A percentile compares a stretch with the other conserved stretches of the same genome.
phyloP scores from a whole-genome alignment of 1,284 basidiomycete genomes.

The Cutaneotrichosporon cavernicola region DNA sequence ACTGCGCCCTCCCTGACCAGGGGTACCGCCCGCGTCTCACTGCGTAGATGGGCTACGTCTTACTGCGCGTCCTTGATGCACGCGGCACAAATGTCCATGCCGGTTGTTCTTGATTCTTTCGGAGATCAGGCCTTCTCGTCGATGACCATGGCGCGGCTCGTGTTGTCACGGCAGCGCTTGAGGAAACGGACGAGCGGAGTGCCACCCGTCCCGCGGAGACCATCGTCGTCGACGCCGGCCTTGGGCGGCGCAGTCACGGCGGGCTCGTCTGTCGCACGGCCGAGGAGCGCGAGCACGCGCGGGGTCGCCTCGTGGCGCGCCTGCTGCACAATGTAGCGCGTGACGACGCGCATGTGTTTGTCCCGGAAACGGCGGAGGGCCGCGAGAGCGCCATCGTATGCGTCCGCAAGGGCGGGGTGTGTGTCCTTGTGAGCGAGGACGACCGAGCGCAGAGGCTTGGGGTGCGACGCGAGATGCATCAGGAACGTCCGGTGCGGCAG shows the following conservation, averaged over 20 bases:
- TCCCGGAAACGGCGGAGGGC: slow-evolving; percentile 79
- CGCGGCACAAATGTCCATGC: slow-evolving; percentile 14
- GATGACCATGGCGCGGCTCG: slow-evolving; percentile 62
- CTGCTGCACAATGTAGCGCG: slow-evolving; percentile 76
- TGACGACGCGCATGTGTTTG: slow-evolving; percentile 81
- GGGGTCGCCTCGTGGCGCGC: slow-evolving; percentile 52
- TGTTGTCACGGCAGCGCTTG: slow-evolving; percentile 73
- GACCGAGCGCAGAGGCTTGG: slow-evolving; percentile 60
- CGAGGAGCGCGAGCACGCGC: slow-evolving; percentile 38
- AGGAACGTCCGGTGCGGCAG: slow-evolving; percentile 85
- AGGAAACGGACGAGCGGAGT: slow-evolving; percentile 77
- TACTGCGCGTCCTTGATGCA: slow-evolving; percentile 12
- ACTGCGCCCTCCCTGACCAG: slow-evolving; percentile 10
- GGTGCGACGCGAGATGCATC: slow-evolving; percentile 66
- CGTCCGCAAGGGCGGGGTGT: slow-evolving; percentile 56
- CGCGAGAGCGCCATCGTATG: slow-evolving; percentile 72
- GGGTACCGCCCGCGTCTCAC: slow-evolving; percentile 12
- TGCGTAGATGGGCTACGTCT: slow-evolving; percentile 12
- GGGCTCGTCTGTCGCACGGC: slow-evolving; percentile 21
- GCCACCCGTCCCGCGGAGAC: slow-evolving; percentile 79
- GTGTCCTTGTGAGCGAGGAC: slow-evolving; percentile 40
- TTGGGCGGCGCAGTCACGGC: slow-evolving; percentile 4
- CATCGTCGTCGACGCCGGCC: slow-evolving; percentile 40
- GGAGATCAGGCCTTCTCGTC: not conserved
- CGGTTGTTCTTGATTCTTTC: slow-evolving; percentile 8